These are phyloP conservation scores for Mycena alexandri DNA, from an alignment of 768 basidiomycete species.

Conservation along the genomic window DNA sequence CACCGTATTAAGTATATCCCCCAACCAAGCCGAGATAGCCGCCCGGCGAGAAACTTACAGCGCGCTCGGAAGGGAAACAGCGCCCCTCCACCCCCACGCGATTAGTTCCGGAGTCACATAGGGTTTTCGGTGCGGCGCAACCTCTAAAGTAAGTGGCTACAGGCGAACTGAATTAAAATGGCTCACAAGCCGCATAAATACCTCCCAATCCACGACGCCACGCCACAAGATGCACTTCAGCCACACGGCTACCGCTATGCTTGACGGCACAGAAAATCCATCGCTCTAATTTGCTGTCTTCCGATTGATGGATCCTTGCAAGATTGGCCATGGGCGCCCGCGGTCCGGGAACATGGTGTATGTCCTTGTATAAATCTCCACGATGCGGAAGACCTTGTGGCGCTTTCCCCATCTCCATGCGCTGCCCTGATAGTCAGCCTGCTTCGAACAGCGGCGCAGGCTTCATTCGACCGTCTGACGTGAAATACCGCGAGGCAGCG, in stretches of 20 bases:
- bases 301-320: neutral
- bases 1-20: neutral
- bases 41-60: constrained; percentile 15
- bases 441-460: no score
- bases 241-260: neutral
- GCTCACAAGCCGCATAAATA: neutral
- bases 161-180: neutral
- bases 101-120: neutral
- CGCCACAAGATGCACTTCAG: constrained; percentile 23
- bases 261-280: constrained; percentile 10
- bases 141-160: no score
- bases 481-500: no score
- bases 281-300: neutral
- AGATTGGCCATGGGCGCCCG: no score
- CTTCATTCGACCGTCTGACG: no score
- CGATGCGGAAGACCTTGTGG: constrained; percentile 1
- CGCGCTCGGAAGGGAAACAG: neutral
- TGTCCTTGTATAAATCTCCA: neutral
- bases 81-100: neutral
- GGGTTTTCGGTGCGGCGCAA: no score
- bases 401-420: neutral
- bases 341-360: no score
- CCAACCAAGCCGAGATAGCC: constrained; percentile 1
- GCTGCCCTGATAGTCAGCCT: no score
- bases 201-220: neutral